Percentiles rank a stretch among this genome's conserved stretches.
Evolutionary conservation across 495 filamentous ascomycete species (phyloP).

Genomic region (Xanthoparmelia taractica): DNA sequence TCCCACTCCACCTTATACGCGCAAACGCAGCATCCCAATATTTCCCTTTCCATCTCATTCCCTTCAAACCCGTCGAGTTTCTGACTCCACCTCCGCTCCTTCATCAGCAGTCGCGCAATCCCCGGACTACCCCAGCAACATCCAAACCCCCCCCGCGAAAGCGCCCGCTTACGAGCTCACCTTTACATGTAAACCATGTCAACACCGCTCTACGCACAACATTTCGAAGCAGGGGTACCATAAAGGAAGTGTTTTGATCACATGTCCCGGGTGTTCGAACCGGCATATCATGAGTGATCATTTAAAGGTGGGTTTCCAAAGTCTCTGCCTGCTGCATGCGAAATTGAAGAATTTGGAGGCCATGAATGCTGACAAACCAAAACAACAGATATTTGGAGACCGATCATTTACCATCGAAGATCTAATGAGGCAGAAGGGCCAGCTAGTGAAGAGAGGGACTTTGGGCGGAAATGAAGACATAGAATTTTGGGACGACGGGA

Average conservation of each 20-base stretch:
- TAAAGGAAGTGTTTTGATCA: constrained; percentile 75
- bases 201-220: constrained; percentile 60
- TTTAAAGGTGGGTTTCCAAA: constrained; percentile 37
- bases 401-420: constrained; percentile 61
- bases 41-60: background rate
- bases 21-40: background rate
- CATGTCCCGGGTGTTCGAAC: constrained; percentile 74
- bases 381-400: constrained; percentile 55
- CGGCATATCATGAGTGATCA: constrained; percentile 91
- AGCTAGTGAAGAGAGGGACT: constrained; percentile 53
- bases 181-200: constrained; percentile 90
- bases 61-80: background rate
- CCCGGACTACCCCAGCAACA: constrained; percentile 30
- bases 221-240: constrained; percentile 93
- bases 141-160: constrained; percentile 32
- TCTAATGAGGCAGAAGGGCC: constrained; percentile 56
- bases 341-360: background rate
- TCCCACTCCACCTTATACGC: background rate
- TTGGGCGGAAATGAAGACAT: constrained; percentile 38
- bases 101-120: constrained; percentile 29
- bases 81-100: constrained; percentile 25
- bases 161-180: constrained; percentile 72
- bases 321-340: constrained; percentile 24
- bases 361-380: background rate
- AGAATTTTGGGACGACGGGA: constrained; percentile 42